These are phyloP conservation scores for Cardamine resedifolia DNA, from an alignment of 345 rosid species.

Conservation along the genomic window DNA sequence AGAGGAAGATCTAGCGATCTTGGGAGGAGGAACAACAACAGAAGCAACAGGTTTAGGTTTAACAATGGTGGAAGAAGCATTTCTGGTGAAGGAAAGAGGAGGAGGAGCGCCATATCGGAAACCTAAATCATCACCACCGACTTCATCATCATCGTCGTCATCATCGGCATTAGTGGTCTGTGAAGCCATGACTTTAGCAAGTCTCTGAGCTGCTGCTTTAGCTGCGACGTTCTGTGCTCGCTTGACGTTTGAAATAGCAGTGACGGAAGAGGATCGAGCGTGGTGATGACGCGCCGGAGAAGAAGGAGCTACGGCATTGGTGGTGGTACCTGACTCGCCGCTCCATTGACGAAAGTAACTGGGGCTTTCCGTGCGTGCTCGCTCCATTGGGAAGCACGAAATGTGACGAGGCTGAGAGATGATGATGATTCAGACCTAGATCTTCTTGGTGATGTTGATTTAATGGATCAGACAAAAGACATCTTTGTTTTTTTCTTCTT, in stretches of 20 bases:
- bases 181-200: conserved; percentile 99
- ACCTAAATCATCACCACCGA: conserved; percentile 61
- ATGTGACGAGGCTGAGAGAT: neutral
- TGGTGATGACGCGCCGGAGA: conserved; percentile 67
- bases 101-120: conserved; percentile 90
- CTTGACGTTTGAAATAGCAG: conserved; percentile 77
- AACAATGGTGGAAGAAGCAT: conserved; percentile 22
- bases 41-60: conserved; percentile 42
- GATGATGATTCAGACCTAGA: conserved; percentile 30
- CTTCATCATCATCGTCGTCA: conserved; percentile 44
- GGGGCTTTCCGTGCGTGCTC: conserved; percentile 69
- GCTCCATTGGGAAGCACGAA: conserved; percentile 51
- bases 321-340: conserved; percentile 52
- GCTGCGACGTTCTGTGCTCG: conserved; percentile 93
- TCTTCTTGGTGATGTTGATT: conserved; percentile 28
- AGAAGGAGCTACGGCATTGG: conserved; percentile 40
- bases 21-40: conserved; percentile 40
- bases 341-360: conserved; percentile 76
- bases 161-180: conserved; percentile 85
- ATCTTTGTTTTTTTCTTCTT: neutral
- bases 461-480: conserved; percentile 14
- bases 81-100: conserved; percentile 65
- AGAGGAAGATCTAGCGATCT: conserved; percentile 80
- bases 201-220: conserved; percentile 94
- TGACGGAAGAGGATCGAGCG: conserved; percentile 64